Evolutionary conservation across 2,329 filamentous ascomycete genomes (phyloP), one percentile per base, ranked within the genome.

Genomic region (Colletotrichum melonis): DNA sequence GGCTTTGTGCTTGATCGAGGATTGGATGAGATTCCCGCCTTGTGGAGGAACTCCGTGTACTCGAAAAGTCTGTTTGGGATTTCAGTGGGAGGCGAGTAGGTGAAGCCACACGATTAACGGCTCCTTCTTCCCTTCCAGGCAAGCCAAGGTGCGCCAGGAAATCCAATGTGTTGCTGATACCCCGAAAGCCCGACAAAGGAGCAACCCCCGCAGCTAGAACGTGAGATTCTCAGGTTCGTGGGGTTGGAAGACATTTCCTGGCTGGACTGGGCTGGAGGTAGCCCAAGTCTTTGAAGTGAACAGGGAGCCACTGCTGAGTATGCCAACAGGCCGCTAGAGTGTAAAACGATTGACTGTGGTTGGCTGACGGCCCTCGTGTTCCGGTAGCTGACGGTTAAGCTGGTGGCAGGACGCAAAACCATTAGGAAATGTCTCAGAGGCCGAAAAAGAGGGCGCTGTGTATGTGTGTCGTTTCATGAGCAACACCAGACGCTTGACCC

Each of bases 391-490:
- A 65, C 70, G 66, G 59, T 64, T 73, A 70, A 70, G 35, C 66
- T 65, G 67, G 59, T 65, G 54, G 59, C 35, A 49, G 60, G 38
- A 65, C 26, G 9, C 16, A 64, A 30, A 69, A 38, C 54, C 42
- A 42, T 26, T 28, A 59, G 11, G 12, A 24, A 28, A 16, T 73
- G 67, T 73, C 70, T 73, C 70, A 73, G 70, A 70, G 24, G 32
- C 22, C 59, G 42, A 49, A 12, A 12, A 46, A n/a, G 60, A 65
- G 32, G 70, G 70, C 67, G 70, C 64, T 42, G 5, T 70, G 70
- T 22, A 28, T 22, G 35, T 70, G 67, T 73, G 69, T 73, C 67
- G 67, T 73, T 73, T 70, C 70, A 73, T 60, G 35, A 73, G 26
- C 67, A 62, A 24, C 59, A 54, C 54, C 32, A 19, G 60, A 62